phyloP scores from a whole-genome alignment of 371 early-diverging fungal species.

The Racocetra persica region DNA sequence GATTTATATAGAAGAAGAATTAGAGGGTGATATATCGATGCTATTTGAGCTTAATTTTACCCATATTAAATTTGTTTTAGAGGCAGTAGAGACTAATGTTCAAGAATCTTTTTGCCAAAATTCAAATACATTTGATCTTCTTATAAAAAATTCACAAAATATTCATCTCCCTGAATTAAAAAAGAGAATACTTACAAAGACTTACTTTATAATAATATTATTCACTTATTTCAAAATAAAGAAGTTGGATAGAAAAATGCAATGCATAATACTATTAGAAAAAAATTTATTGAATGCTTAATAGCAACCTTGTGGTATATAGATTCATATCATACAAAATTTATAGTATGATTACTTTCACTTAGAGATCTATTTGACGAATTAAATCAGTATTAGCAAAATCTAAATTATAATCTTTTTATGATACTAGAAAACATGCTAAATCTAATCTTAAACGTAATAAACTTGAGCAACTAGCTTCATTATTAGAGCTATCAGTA shows the following conservation, averaged over 20 bases:
- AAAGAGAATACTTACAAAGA: not conserved
- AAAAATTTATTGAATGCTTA: not conserved
- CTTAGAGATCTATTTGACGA: not conserved
- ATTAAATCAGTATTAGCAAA: not conserved
- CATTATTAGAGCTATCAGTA: not conserved
- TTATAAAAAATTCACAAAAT: not conserved
- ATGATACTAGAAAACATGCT: not conserved
- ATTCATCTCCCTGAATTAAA: not conserved
- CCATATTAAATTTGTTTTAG: not conserved
- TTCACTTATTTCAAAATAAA: not conserved
- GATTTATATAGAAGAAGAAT: not conserved
- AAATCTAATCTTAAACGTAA: not conserved
- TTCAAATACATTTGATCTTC: not conserved
- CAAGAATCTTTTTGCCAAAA: not conserved
- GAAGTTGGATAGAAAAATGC: not conserved
- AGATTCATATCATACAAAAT: not conserved
- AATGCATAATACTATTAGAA: not conserved
- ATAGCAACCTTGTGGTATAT: not conserved
- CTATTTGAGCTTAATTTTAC: not conserved
- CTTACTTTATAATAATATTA: constrained; percentile 8
- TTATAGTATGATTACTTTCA: not conserved
- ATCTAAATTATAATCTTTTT: not conserved
- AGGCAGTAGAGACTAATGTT: not conserved
- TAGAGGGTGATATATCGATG: not conserved
- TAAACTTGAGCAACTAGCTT: constrained; percentile 2